Evolutionary conservation across 768 basidiomycete species (phyloP).

Genomic region (Cystofilobasidium bisporidii): DNA sequence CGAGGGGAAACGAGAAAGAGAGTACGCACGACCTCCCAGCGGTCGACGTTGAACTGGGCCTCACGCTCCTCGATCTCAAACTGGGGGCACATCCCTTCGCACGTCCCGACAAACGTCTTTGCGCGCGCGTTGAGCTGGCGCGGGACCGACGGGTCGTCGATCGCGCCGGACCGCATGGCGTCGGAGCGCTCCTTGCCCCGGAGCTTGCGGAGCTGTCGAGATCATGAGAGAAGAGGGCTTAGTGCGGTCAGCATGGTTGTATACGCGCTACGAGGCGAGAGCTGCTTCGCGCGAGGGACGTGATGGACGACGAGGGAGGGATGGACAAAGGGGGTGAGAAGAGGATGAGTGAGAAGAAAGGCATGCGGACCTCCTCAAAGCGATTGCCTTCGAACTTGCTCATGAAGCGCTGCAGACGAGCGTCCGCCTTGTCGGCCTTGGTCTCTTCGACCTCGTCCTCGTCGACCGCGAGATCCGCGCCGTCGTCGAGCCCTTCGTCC

Average conservation of each 20-base stretch:
- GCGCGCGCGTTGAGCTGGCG: constrained; percentile 70
- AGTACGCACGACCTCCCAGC: constrained; percentile 67
- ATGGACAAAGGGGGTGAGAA: not conserved
- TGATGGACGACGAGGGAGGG: too few species aligned
- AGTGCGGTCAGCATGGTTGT: not conserved
- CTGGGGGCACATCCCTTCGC: constrained; percentile 85
- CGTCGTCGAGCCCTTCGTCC: too few species aligned
- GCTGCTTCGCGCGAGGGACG: not conserved
- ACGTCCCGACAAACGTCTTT: constrained; percentile 86
- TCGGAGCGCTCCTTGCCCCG: constrained; percentile 38
- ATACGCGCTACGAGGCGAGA: too few species aligned
- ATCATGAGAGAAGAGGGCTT: not conserved
- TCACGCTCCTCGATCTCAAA: constrained; percentile 88
- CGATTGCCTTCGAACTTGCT: constrained; percentile 46
- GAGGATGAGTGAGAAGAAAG: too few species aligned
- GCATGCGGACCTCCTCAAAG: constrained; percentile 40
- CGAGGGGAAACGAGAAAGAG: not conserved
- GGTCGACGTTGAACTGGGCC: constrained; percentile 73
- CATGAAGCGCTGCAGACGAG: constrained; percentile 17
- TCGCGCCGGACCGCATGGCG: constrained; percentile 68
- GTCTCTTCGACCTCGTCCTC: not conserved
- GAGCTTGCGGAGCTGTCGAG: constrained; percentile 41
- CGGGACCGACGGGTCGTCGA: constrained; percentile 73
- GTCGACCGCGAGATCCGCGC: too few species aligned
- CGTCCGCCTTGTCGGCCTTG: constrained; percentile 17